phyloP scores from a whole-genome alignment of 345 rosid species.

The Lepidium sativum region DNA sequence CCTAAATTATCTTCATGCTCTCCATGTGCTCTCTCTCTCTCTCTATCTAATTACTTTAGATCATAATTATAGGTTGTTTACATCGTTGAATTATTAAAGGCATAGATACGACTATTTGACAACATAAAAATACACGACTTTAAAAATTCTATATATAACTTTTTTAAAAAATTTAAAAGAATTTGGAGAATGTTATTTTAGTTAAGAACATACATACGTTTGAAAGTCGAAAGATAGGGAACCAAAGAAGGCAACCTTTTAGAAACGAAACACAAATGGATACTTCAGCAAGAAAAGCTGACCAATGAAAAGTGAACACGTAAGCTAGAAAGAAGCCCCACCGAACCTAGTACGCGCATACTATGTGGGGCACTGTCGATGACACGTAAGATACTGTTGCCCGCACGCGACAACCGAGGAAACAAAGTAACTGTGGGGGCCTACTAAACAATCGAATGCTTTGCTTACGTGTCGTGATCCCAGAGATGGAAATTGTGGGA shows the following conservation, averaged over 20 bases:
- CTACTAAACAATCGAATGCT: not conserved
- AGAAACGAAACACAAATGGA: constrained; percentile 8
- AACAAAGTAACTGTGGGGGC: not conserved
- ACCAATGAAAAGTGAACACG: constrained; percentile 13
- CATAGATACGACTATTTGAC: not conserved
- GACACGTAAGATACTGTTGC: constrained; percentile 31
- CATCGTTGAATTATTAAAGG: not conserved
- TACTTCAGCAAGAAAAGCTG: not conserved
- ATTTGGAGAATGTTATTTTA: not conserved
- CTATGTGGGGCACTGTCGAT: constrained; percentile 29
- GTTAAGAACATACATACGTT: not conserved
- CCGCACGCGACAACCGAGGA: constrained; percentile 24
- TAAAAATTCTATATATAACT: no score
- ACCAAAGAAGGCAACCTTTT: constrained; percentile 3
- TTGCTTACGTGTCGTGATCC: constrained; percentile 25
- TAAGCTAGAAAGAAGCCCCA: constrained; percentile 26
- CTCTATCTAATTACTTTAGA: not conserved
- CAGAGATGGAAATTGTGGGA: not conserved
- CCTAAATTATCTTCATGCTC: constrained; percentile 16
- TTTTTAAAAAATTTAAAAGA: no score
- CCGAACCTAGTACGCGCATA: constrained; percentile 31
- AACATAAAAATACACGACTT: no score
- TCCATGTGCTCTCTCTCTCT: constrained; percentile 12
- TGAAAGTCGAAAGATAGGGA: not conserved
- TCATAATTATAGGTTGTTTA: not conserved